These are phyloP conservation scores for Dactylellina drechsleri DNA, from an alignment of 2,329 filamentous ascomycete genomes.

Conservation along the genomic window DNA sequence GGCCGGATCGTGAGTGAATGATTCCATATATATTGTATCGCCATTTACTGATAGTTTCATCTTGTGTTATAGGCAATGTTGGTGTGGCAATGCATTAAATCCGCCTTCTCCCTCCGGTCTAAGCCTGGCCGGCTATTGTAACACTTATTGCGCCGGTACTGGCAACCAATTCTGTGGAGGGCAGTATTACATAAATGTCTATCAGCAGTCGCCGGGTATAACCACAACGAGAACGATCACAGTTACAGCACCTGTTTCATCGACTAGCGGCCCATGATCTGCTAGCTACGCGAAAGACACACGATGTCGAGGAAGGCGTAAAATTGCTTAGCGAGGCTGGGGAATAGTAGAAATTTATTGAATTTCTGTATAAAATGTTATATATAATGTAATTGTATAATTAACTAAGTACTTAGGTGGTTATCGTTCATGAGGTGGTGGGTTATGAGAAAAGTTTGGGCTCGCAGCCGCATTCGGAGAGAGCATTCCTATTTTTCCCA, in stretches of 20 bases:
- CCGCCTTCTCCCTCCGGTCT: not conserved
- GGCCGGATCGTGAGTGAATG: not conserved
- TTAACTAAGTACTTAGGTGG: too few relatives aligned
- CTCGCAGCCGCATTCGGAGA: too few relatives aligned
- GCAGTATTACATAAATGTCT: not conserved
- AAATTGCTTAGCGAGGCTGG: too few relatives aligned
- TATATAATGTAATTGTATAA: too few relatives aligned
- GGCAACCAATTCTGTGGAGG: constrained; percentile 7
- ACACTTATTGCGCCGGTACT: not conserved
- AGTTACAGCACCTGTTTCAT: not conserved
- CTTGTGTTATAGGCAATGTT: constrained; percentile 5
- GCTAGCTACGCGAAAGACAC: too few relatives aligned
- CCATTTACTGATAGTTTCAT: not conserved
- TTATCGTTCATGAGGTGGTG: too few relatives aligned
- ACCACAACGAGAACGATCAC: not conserved
- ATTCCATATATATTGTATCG: not conserved
- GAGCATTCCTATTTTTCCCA: too few relatives aligned
- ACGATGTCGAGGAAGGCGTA: too few relatives aligned
- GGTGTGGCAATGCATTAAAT: not conserved
- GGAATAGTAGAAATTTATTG: too few relatives aligned
- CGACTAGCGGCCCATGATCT: too few relatives aligned
- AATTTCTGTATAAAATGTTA: too few relatives aligned
- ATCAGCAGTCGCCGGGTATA: not conserved
- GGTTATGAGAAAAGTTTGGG: too few relatives aligned
- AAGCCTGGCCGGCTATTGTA: not conserved